Conservation (phyloP, 768 basidiomycete genomes). For the Kwoniella europaea region DNA sequence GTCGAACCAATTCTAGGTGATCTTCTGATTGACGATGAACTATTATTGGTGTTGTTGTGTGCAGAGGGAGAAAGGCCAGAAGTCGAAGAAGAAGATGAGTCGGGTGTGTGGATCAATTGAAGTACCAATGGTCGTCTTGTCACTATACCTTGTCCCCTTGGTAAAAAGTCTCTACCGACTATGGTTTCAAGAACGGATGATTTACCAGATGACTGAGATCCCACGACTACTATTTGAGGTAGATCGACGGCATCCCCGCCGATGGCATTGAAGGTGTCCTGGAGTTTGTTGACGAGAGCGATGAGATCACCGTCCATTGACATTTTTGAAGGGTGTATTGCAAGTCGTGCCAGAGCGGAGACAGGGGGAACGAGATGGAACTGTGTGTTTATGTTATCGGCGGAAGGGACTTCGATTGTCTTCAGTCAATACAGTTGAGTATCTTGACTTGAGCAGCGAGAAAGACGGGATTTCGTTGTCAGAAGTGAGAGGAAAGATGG, state of each 20-base stretch:
- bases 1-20: conserved; percentile 34
- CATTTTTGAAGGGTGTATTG: conserved; percentile 38
- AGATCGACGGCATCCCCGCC: conserved; percentile 61
- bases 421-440: too few species aligned
- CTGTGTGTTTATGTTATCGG: background rate
- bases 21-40: background rate
- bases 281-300: conserved; percentile 89
- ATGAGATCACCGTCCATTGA: conserved; percentile 93
- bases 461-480: too few species aligned
- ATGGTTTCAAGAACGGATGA: conserved; percentile 85
- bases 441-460: too few species aligned
- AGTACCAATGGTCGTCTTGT: conserved; percentile 93
- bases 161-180: conserved; percentile 73
- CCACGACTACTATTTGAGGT: conserved; percentile 66
- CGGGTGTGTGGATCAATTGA: conserved; percentile 90
- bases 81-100: conserved; percentile 51
- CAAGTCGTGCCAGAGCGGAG: background rate
- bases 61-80: conserved; percentile 1
- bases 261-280: conserved; percentile 62
- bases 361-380: background rate
- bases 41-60: background rate
- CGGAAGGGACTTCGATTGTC: too few species aligned
- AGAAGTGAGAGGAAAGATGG: too few species aligned
- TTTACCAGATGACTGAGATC: conserved; percentile 95
- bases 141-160: conserved; percentile 83